Percentiles rank a stretch among this genome's conserved stretches.
Conservation (phyloP, 768 basidiomycete genomes). For the Tricholoma sp. region DNA sequence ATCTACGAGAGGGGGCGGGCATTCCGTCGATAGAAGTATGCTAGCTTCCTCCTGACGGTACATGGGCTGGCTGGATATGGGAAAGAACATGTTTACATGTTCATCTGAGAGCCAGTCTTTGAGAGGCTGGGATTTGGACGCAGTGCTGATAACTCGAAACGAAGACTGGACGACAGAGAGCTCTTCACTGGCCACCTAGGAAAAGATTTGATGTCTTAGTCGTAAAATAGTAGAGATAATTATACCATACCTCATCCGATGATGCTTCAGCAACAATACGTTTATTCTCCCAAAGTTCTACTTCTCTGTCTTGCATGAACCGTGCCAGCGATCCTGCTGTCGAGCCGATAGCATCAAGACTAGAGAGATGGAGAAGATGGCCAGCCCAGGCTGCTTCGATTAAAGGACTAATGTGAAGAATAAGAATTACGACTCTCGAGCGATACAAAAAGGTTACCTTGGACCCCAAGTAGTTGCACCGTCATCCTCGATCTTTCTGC, state of each 20-base stretch:
- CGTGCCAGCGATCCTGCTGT: conserved; percentile 61
- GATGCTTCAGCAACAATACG: conserved; percentile 49
- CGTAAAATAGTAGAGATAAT: not conserved
- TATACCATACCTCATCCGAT: conserved; percentile 34
- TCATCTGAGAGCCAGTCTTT: conserved; percentile 66
- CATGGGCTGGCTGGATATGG: conserved; percentile 60
- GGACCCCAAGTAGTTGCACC: conserved; percentile 59
- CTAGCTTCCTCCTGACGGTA: conserved; percentile 40
- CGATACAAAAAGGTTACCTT: conserved; percentile 33
- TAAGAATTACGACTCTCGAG: not conserved
- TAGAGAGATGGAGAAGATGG: conserved; percentile 51
- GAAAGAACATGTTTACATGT: conserved; percentile 68
- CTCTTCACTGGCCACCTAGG: conserved; percentile 27
- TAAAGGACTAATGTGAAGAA: conserved; percentile 17
- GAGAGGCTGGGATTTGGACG: conserved; percentile 59
- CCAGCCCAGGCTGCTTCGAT: conserved; percentile 58
- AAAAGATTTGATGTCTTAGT: not conserved
- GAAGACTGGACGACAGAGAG: conserved; percentile 51
- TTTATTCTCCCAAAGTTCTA: conserved; percentile 60
- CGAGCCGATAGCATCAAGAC: conserved; percentile 60
- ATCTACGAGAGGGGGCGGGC: conserved; percentile 30
- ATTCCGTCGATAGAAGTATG: conserved; percentile 48
- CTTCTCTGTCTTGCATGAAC: conserved; percentile 56
- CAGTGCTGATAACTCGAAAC: conserved; percentile 57
- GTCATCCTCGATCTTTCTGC: conserved; percentile 49